Conservation (phyloP, 1,284 basidiomycete genomes). For the Naganishia albida region DNA sequence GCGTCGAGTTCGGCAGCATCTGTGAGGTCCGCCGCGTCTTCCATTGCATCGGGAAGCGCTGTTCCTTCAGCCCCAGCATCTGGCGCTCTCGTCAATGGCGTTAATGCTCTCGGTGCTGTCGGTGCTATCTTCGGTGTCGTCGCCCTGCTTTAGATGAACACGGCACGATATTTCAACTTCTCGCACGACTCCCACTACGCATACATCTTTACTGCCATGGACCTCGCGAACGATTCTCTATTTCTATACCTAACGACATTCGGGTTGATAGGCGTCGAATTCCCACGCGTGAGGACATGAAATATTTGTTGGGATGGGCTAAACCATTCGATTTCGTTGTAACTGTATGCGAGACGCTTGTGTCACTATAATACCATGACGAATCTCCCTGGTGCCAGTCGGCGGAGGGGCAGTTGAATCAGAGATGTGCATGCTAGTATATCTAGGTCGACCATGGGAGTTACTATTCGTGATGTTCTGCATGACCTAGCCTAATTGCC, state of each 20-base stretch:
- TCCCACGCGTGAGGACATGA: too few species aligned
- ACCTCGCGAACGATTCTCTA: background rate
- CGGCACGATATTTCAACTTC: background rate
- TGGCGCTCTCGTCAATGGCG: slow-evolving; percentile 28
- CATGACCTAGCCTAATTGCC: too few species aligned
- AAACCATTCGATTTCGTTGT: too few species aligned
- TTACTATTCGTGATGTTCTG: too few species aligned
- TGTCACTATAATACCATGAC: too few species aligned
- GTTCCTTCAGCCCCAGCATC: slow-evolving; percentile 33
- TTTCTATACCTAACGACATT: background rate
- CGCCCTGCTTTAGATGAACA: slow-evolving; percentile 42
- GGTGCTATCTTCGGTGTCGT: slow-evolving; percentile 42
- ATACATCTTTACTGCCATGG: slow-evolving; percentile 3
- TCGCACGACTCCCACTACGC: background rate
- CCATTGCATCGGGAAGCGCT: slow-evolving; percentile 34
- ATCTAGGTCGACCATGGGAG: too few species aligned
- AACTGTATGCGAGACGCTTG: too few species aligned
- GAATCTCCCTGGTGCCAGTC: too few species aligned
- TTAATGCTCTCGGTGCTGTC: slow-evolving; percentile 37
- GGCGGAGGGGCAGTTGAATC: too few species aligned
- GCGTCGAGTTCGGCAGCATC: slow-evolving; percentile 12
- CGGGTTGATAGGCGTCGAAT: too few species aligned
- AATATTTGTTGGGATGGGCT: too few species aligned
- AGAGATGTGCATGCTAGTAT: too few species aligned
- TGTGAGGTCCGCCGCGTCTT: slow-evolving; percentile 20